Evolutionary conservation across 805 yeast genomes (phyloP).

Genomic region (Yamadazyma sp.): DNA sequence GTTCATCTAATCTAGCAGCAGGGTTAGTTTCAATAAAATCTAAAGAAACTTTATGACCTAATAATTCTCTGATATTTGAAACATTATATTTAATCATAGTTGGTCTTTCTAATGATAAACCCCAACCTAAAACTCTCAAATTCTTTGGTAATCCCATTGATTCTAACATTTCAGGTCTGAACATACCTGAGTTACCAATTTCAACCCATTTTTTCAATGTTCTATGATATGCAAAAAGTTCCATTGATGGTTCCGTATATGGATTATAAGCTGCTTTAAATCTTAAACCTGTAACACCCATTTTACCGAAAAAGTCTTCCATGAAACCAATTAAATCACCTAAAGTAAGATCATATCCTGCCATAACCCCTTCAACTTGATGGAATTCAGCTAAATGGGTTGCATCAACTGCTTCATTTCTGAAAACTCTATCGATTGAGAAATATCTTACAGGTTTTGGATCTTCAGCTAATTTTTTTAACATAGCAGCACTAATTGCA

Average conservation of each 20-base stretch:
- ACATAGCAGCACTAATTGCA: conserved; percentile 85
- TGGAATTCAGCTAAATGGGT: conserved; percentile 99
- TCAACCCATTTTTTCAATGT: conserved; percentile 98
- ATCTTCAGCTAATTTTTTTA: conserved; percentile 80
- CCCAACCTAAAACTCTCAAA: conserved; percentile 95
- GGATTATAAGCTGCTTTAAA: conserved; percentile 99
- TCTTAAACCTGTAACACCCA: conserved; percentile 95
- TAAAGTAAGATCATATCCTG: conserved; percentile 89
- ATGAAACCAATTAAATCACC: conserved; percentile 97
- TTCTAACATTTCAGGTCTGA: conserved; percentile 99
- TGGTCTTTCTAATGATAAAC: conserved; percentile 95
- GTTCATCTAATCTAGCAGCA: conserved; percentile 89
- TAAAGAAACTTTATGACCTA: conserved; percentile 94
- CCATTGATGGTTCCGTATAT: conserved; percentile 98
- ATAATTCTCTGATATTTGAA: conserved; percentile 89
- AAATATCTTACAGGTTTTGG: conserved; percentile 90
- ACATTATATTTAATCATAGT: conserved; percentile 98
- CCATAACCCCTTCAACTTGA: conserved; percentile 98
- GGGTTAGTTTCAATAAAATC: conserved; percentile 95
- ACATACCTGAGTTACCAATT: conserved; percentile 99
- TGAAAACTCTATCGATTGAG: conserved; percentile 96
- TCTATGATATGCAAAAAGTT: conserved; percentile 94
- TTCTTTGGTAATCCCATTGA: conserved; percentile 96
- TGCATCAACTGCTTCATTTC: conserved; percentile 99
- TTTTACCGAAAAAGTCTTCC: conserved; percentile 93